Evolutionary conservation across 805 yeast species (phyloP), one percentile per base, ranked within the genome.

Genomic region (Starmerella floris): DNA sequence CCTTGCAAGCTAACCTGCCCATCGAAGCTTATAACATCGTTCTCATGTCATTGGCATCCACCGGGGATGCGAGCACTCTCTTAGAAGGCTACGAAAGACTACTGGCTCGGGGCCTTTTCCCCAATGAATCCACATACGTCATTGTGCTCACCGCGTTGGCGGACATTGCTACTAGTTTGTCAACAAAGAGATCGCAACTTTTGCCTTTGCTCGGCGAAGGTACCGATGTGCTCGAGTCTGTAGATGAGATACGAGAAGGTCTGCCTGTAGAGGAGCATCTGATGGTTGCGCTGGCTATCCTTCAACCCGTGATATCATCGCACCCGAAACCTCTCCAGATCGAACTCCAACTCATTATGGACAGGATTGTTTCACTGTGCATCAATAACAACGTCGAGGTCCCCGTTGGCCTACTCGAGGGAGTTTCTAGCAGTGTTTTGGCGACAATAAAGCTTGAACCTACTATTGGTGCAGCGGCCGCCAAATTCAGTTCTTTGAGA

Each of bases 51-150:
- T 39, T 55, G 21, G 51, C 50, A 5, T 36, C 44, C 31, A 26
- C 50, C 9, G 17, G 43, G 23, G 60, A 54, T 27, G 45, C 51
- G 33, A 39, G 49, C 19, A 48, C 52, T 3, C 45, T 57, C 11
- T 43, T 61, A 10, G 56, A 57, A 30, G 53, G 54, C 4, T 61
- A 57, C 43, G 50, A 57, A 36, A 51, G 49, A 21, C 46, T 58
- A 49, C 49, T 61, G 2, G 16, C 37, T 21, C 44, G 45, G 19
- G 50, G 45, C 13, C 44, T 55, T 10, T 25, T 37, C 8, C 63
- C 65, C 5, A 41, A 50, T 30, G 49, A 40, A 6, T 49, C 51
- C 15, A 58, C 62, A 2, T 61, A 60, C 44, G 23, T 43, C 11
- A 43, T 56, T 11, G 48, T 62, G 11, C 41, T 61, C 15, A 33